Evolutionary conservation across 2,329 filamentous ascomycete genomes (phyloP), one percentile per base, ranked within the genome.

Genomic region (Ascochyta koolunga): DNA sequence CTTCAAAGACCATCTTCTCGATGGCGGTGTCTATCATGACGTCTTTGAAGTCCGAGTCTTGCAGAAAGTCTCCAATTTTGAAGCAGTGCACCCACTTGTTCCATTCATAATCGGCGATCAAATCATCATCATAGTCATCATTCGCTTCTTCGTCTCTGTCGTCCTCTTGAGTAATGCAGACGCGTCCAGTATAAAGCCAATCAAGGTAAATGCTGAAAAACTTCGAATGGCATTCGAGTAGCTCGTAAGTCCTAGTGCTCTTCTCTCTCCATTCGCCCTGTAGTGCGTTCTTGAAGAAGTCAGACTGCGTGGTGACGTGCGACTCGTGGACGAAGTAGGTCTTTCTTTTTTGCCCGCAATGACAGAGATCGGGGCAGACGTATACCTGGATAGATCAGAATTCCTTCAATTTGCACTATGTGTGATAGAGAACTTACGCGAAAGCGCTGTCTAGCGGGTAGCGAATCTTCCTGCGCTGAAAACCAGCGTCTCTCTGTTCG

Each of bases 261-360:
- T 9, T 10, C 3, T 45, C 35, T 4, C 29, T 16, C 46, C 25
- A 55, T 11, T 50, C 33, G 6, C 18, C 5, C 8, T 33, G 43
- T 9, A 55, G 24, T 2, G 40, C 35, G 8, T 50, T 50, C n/a
- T 50, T 45, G 36, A 55, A 46, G 52, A 50, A 55, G 2, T 21
- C 37, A 1, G 52, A 55, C 31, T 27, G 50, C 8, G 16, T 4
- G 7, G 9, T 22, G 22, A 47, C 9, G 15, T 32, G 15, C 10
- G 33, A 8, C n/a, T 42, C 29, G 22, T 52, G 49, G 5, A 52
- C 22, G n/a, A 22, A 46, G 35, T 45, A 40, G 8, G 10, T 13
- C 10, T 9, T 27, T 27, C 15, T 16, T 16, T 5, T 24, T 24
- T 13, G 16, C 33, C 16, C 16, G 13, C 27, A 13, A 29, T 29